A percentile compares a stretch with the other conserved stretches of the same genome.
Conservation (phyloP, 2,329 filamentous ascomycete species). For the Stagonosporopsis chrysanthemi region DNA sequence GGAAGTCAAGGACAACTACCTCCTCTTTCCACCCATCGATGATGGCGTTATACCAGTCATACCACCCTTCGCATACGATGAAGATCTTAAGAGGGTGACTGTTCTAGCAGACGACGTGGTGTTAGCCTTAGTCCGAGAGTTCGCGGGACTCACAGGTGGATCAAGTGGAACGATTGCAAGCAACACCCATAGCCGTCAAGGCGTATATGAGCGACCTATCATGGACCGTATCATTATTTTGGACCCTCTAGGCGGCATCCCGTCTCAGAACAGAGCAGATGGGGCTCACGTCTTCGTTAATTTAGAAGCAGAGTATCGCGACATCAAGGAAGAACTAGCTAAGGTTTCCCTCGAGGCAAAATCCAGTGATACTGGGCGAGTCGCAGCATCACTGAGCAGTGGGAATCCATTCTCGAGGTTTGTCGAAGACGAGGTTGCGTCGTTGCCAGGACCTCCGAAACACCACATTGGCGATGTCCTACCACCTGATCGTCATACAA, state of each 20-base stretch:
- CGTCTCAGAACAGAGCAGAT: conserved; percentile 66
- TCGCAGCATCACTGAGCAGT: conserved; percentile 28
- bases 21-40: conserved; percentile 70
- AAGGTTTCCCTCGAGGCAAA: conserved; percentile 29
- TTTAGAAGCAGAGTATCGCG: conserved; percentile 84
- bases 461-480: conserved; percentile 25
- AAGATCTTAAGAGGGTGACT: conserved; percentile 52
- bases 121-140: conserved; percentile 77
- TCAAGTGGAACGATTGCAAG: conserved; percentile 13
- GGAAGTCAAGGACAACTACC: conserved; percentile 53
- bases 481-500: conserved; percentile 58
- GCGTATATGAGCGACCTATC: conserved; percentile 45
- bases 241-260: conserved; percentile 86
- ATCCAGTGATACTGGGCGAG: conserved; percentile 14
- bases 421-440: conserved; percentile 39
- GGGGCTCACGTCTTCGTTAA: conserved; percentile 88
- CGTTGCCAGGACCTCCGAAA: conserved; percentile 23
- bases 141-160: conserved; percentile 67
- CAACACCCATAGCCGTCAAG: conserved; percentile 19
- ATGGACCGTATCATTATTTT: conserved; percentile 89
- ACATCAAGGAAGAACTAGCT: conserved; percentile 69
- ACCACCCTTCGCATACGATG: conserved; percentile 68
- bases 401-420: conserved; percentile 58
- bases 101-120: conserved; percentile 70
- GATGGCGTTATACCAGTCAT: conserved; percentile 76